Percentiles rank a stretch among this genome's conserved stretches.
Conservation (phyloP, 108 stramenopile species). For the Mayamaea pseudoterrestris region DNA sequence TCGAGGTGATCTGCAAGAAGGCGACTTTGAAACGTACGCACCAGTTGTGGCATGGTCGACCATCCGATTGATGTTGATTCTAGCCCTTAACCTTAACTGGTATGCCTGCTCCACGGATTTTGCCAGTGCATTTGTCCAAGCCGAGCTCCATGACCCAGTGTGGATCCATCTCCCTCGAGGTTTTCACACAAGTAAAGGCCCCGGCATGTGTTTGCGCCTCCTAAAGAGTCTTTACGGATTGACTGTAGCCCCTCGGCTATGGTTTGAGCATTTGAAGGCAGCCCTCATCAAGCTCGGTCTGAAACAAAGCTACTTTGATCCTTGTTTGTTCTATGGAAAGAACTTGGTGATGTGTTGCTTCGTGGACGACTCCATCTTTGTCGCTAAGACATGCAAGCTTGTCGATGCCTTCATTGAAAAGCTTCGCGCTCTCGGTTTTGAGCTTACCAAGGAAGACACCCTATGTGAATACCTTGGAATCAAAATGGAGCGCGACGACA, state of each 20-base stretch:
- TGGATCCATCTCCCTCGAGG: constrained; percentile 16
- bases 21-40: constrained; percentile 16
- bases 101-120: constrained; percentile 3
- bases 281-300: not conserved
- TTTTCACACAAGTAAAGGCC: not conserved
- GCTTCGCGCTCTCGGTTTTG: constrained; percentile 1
- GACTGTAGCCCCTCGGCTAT: constrained; percentile 6
- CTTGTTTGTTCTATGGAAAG: constrained; percentile 20
- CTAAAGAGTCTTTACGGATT: constrained; percentile 13
- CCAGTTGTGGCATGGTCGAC: constrained; percentile 31
- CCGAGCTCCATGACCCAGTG: constrained; percentile 7
- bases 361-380: constrained; percentile 21
- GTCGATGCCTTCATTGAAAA: constrained; percentile 1
- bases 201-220: constrained; percentile 10
- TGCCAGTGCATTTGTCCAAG: constrained; percentile 14
- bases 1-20: constrained; percentile 14
- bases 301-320: constrained; percentile 11
- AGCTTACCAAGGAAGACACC: constrained; percentile 14
- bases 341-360: constrained; percentile 22
- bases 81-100: constrained; percentile 14
- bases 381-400: not conserved
- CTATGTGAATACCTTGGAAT: constrained; percentile 16
- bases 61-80: constrained; percentile 17
- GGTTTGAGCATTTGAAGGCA: not conserved
- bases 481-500: too few relatives aligned